phyloP scores from a whole-genome alignment of 192 early-diverging fungal species.

The Dissophora globulifera region DNA sequence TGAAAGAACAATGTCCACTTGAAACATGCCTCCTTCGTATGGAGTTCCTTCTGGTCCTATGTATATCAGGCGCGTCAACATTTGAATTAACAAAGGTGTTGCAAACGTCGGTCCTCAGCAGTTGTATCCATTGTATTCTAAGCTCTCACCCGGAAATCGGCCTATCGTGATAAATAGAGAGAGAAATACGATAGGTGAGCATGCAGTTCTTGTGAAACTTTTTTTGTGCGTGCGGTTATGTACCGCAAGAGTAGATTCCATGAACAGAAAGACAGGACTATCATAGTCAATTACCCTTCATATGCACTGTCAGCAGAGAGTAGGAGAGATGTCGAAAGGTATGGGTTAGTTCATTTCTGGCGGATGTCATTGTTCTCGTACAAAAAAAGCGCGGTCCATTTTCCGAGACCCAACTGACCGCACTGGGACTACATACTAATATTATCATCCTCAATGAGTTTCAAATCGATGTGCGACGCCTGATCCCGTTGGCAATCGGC shows the following conservation, averaged over 20 bases:
- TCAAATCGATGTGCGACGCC: slow-evolving; percentile 37
- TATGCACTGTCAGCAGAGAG: slow-evolving; percentile 27
- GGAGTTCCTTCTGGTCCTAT: slow-evolving; percentile 47
- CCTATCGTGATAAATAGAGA: background rate
- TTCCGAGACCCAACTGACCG: no score
- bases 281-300: slow-evolving; percentile 30
- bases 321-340: no score
- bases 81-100: background rate
- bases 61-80: background rate
- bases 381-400: no score
- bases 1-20: slow-evolving; percentile 37
- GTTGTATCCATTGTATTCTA: background rate
- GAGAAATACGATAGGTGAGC: background rate
- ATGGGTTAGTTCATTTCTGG: no score
- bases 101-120: background rate
- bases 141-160: slow-evolving; percentile 31
- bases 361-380: no score
- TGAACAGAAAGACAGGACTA: no score
- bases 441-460: slow-evolving; percentile 39
- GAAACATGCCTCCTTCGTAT: slow-evolving; percentile 48
- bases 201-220: background rate
- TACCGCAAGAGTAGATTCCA: no score
- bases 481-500: slow-evolving; percentile 45
- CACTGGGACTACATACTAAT: slow-evolving; percentile 30
- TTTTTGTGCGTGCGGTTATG: no score